These are phyloP conservation scores for Ogataea populi-albae DNA, from an alignment of 805 yeast species.

Conservation along the genomic window DNA sequence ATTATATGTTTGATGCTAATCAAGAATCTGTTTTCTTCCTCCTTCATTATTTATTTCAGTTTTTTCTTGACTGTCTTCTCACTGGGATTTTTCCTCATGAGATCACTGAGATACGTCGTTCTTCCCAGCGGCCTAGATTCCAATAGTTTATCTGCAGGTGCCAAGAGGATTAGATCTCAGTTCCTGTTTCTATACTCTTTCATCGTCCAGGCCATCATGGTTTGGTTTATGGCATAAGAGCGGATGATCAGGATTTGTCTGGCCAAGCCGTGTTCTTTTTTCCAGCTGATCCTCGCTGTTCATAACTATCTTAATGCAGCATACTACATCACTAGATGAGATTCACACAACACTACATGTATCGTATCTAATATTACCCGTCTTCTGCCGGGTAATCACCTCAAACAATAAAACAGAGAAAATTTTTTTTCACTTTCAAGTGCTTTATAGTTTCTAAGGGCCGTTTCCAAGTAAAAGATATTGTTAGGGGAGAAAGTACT, in stretches of 20 bases:
- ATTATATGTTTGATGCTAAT: constrained; percentile 54
- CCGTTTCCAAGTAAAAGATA: too few relatives aligned
- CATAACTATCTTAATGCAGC: too few relatives aligned
- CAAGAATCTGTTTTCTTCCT: constrained; percentile 39
- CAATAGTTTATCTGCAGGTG: constrained; percentile 61
- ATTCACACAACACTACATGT: too few relatives aligned
- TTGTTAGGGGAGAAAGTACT: too few relatives aligned
- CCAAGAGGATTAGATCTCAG: constrained; percentile 79
- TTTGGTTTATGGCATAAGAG: constrained; percentile 61
- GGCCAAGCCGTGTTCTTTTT: too few relatives aligned
- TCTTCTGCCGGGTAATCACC: too few relatives aligned
- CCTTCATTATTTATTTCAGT: constrained; percentile 36
- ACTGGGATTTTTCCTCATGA: constrained; percentile 62
- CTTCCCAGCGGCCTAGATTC: constrained; percentile 57
- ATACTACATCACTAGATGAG: too few relatives aligned
- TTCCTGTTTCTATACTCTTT: constrained; percentile 83
- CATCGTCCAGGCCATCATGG: constrained; percentile 68
- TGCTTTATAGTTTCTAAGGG: too few relatives aligned
- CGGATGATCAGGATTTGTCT: too few relatives aligned
- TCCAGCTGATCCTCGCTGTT: not conserved
- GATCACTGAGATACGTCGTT: constrained; percentile 66
- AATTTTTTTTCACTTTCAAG: too few relatives aligned
- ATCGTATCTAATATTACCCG: too few relatives aligned
- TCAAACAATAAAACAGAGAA: too few relatives aligned
- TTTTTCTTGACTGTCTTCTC: constrained; percentile 49